Evolutionary conservation across 1,284 basidiomycete genomes (phyloP).

Genomic region (Ganoderma sinense): DNA sequence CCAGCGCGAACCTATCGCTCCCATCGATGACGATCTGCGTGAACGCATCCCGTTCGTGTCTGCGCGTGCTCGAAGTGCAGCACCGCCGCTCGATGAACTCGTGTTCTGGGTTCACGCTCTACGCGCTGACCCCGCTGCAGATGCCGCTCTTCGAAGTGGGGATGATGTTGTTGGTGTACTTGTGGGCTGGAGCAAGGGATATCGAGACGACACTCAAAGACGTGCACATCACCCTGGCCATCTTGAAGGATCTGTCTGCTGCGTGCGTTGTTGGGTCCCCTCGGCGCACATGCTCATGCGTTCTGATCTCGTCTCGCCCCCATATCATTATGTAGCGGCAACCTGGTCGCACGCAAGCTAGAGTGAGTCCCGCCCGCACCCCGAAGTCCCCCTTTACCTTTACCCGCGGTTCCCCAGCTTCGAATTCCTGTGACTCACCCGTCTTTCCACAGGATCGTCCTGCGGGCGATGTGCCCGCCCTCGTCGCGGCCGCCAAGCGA

Average conservation of each 20-base stretch:
- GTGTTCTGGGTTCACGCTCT: background rate
- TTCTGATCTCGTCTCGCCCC: background rate
- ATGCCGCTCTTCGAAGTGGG: constrained; percentile 62
- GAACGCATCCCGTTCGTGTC: constrained; percentile 81
- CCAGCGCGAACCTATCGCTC: constrained; percentile 62
- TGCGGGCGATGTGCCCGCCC: constrained; percentile 1
- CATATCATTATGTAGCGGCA: constrained; percentile 35
- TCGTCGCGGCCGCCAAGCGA: background rate
- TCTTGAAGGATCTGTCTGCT: constrained; percentile 55
- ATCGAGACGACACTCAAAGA: constrained; percentile 66
- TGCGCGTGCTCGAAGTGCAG: constrained; percentile 72
- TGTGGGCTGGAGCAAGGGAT: constrained; percentile 67
- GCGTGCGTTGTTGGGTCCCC: constrained; percentile 40
- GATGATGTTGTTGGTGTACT: constrained; percentile 70
- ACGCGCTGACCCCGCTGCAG: constrained; percentile 35
- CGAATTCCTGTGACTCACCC: no score
- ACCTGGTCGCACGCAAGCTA: constrained; percentile 35
- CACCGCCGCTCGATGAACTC: constrained; percentile 42
- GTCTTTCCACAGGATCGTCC: background rate
- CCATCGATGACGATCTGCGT: constrained; percentile 86
- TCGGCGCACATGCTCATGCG: constrained; percentile 16
- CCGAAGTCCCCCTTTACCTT: no score
- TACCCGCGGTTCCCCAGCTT: no score
- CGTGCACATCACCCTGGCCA: constrained; percentile 67
- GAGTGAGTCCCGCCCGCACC: constrained; percentile 45